Conservation (phyloP, 345 rosid genomes). For the Linum lewisii region DNA sequence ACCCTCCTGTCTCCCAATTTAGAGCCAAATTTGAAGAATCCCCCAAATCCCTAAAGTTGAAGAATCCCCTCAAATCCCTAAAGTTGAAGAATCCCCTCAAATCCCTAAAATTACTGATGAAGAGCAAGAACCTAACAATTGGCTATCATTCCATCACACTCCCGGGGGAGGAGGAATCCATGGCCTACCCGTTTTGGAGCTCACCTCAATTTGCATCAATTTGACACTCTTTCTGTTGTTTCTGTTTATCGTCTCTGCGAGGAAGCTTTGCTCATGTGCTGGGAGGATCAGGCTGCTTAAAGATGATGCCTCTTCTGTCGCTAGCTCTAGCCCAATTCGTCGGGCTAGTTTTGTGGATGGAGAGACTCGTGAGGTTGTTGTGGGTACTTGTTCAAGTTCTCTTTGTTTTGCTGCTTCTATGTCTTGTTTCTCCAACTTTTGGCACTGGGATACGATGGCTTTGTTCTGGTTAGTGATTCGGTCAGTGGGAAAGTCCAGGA, state of each 20-base stretch:
- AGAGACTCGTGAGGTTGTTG: conserved; percentile 32
- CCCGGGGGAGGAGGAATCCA: conserved; percentile 25
- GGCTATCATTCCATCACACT: conserved; percentile 15
- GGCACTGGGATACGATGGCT: conserved; percentile 67
- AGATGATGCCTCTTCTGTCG: conserved; percentile 39
- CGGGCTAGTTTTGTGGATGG: conserved; percentile 31
- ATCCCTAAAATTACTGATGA: not conserved
- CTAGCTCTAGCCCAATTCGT: conserved; percentile 34
- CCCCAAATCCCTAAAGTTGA: conserved; percentile 8
- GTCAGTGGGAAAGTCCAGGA: conserved; percentile 34
- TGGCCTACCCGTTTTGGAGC: conserved; percentile 48
- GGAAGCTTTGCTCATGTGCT: conserved; percentile 51
- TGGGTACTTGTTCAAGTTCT: conserved; percentile 57
- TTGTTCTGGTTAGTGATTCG: conserved; percentile 46
- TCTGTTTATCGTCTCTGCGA: conserved; percentile 54
- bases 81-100: not conserved
- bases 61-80: conserved; percentile 2
- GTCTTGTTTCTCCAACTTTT: conserved; percentile 56
- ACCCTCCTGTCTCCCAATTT: conserved; percentile 14
- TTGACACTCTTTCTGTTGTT: conserved; percentile 50
- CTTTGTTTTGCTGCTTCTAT: conserved; percentile 63
- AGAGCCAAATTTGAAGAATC: no score
- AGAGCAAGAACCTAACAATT: not conserved
- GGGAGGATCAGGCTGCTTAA: conserved; percentile 51
- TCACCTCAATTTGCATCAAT: conserved; percentile 65